These are phyloP conservation scores for Malbranchea zuffiana DNA, from an alignment of 2,329 filamentous ascomycete species.

Conservation along the genomic window DNA sequence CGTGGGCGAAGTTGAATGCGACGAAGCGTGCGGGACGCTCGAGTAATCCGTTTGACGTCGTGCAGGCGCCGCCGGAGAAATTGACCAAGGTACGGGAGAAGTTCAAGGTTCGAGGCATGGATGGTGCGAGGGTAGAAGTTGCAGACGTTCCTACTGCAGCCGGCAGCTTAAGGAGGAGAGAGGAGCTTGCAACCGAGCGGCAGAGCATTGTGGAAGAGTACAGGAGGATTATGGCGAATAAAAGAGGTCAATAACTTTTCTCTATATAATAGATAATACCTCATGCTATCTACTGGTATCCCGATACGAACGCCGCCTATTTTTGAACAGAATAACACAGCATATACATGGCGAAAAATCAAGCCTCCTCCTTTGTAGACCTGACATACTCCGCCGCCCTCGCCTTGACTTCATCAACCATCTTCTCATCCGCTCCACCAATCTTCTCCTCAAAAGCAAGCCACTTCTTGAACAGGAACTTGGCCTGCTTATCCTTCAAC, in stretches of 20 bases:
- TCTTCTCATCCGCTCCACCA: slow-evolving; percentile 52
- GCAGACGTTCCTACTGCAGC: slow-evolving; percentile 57
- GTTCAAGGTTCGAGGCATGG: slow-evolving; percentile 47
- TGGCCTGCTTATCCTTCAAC: slow-evolving; percentile 71
- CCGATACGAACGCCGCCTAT: background rate
- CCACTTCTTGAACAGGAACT: slow-evolving; percentile 88
- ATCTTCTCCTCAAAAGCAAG: slow-evolving; percentile 69
- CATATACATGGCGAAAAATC: background rate
- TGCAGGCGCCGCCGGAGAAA: slow-evolving; percentile 64
- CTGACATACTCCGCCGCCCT: slow-evolving; percentile 61
- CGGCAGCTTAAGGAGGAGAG: slow-evolving; percentile 60
- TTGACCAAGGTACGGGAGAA: slow-evolving; percentile 51
- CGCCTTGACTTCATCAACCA: slow-evolving; percentile 57
- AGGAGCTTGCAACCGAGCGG: slow-evolving; percentile 60
- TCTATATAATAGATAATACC: no score
- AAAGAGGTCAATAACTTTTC: slow-evolving; percentile 23
- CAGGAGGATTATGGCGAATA: slow-evolving; percentile 55
- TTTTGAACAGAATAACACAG: background rate
- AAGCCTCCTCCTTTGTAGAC: slow-evolving; percentile 24
- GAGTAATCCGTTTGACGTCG: slow-evolving; percentile 42
- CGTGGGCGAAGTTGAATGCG: slow-evolving; percentile 63
- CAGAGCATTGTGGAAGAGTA: slow-evolving; percentile 64
- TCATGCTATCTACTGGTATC: no score
- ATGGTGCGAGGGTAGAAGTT: slow-evolving; percentile 55
- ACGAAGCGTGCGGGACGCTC: slow-evolving; percentile 39